Conservation (phyloP, 2,329 filamentous ascomycete genomes). For the Botrytis pseudocinerea region DNA sequence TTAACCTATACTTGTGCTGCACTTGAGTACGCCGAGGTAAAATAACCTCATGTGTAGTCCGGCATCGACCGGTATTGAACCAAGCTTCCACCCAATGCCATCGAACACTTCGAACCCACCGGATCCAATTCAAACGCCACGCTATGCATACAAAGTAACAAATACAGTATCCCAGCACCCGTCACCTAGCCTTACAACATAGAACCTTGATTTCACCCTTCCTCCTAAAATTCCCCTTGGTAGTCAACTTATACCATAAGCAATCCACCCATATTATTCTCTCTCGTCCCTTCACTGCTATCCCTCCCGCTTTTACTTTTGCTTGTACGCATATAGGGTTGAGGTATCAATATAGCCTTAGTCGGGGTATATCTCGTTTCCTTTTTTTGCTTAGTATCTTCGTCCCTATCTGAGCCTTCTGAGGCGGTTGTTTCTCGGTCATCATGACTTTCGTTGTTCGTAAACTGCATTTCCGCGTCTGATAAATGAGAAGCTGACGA, state of each 20-base stretch:
- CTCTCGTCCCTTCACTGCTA: neutral
- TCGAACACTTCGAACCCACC: neutral
- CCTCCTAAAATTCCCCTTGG: neutral
- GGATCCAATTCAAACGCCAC: conserved; percentile 12
- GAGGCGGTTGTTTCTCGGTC: neutral
- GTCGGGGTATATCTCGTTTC: conserved; percentile 7
- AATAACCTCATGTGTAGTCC: neutral
- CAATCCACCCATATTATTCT: conserved; percentile 1
- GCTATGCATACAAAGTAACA: conserved; percentile 14
- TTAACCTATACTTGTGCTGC: neutral
- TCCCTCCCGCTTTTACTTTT: conserved; percentile 11
- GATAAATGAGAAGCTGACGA: conserved; percentile 1
- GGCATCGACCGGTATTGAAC: neutral
- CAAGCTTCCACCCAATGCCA: neutral
- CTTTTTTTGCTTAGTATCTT: neutral
- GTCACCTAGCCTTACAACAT: neutral
- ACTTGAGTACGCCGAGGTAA: neutral
- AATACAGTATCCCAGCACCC: neutral
- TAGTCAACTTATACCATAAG: conserved; percentile 7
- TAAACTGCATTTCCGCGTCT: neutral
- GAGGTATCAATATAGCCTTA: conserved; percentile 6
- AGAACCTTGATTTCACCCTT: neutral
- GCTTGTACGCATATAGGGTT: neutral
- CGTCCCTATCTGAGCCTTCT: conserved; percentile 3
- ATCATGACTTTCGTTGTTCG: neutral